phyloP scores from a whole-genome alignment of 352 stramenopile species.

The Globisporangium spiculum region DNA sequence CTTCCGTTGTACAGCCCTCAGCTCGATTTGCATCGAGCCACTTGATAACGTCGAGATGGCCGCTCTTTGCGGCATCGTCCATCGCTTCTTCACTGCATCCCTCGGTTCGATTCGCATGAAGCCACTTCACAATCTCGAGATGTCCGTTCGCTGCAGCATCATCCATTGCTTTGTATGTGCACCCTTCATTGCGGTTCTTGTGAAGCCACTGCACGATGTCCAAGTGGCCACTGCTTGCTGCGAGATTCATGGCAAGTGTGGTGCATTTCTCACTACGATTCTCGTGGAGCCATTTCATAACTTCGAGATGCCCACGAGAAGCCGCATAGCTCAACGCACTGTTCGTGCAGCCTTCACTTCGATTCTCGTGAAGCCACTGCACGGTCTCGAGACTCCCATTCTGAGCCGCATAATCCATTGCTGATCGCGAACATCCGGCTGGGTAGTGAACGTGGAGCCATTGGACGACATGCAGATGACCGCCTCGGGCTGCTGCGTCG shows the following conservation, averaged over 20 bases:
- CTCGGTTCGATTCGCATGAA: not conserved
- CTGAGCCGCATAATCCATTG: not conserved
- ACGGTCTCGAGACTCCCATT: not conserved
- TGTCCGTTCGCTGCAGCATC: not conserved
- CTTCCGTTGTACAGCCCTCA: not conserved
- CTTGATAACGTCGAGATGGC: not conserved
- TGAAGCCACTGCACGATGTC: not conserved
- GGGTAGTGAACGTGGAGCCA: not conserved
- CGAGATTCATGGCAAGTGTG: not conserved
- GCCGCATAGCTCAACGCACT: not conserved
- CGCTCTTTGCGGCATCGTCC: not conserved
- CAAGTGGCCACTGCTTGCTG: not conserved
- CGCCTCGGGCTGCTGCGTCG: not conserved
- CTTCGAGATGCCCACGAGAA: not conserved
- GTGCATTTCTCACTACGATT: not conserved
- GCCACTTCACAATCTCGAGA: not conserved
- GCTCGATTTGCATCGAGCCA: not conserved
- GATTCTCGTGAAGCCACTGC: slow-evolving; percentile 1
- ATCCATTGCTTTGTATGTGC: not conserved
- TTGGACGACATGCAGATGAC: not conserved
- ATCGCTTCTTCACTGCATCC: not conserved
- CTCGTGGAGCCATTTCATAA: not conserved
- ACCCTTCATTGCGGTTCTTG: not conserved
- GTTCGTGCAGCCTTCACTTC: not conserved
- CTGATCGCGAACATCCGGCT: not conserved